A percentile compares a stretch with the other conserved stretches of the same genome.
Conservation (phyloP, 768 basidiomycete genomes). For the Bullera alba region DNA sequence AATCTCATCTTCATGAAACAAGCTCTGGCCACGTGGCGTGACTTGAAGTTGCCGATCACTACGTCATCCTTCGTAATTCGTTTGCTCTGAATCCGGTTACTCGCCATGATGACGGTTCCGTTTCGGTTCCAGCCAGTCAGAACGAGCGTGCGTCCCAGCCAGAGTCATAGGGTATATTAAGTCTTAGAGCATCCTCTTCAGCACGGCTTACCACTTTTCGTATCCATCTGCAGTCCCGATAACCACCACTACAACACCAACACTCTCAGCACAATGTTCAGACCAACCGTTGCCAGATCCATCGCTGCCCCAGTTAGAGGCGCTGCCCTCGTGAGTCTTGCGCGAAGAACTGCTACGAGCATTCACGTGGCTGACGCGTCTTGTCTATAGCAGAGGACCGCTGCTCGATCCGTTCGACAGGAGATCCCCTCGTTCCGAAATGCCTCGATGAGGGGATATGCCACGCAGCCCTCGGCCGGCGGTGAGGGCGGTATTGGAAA, state of each 20-base stretch:
- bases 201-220: too few species aligned
- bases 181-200: too few species aligned
- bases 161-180: too few species aligned
- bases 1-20: too few species aligned
- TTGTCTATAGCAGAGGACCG: background rate
- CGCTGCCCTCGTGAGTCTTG: background rate
- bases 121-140: too few species aligned
- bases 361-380: background rate
- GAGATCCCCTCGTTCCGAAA: background rate
- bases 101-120: too few species aligned
- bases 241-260: background rate
- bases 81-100: too few species aligned
- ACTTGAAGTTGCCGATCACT: too few species aligned
- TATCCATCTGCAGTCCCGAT: background rate
- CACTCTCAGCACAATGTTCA: background rate
- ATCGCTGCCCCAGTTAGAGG: background rate
- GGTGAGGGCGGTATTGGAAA: background rate
- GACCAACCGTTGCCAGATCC: background rate
- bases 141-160: too few species aligned
- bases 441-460: background rate
- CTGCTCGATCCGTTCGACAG: background rate
- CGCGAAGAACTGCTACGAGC: background rate
- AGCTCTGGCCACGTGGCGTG: too few species aligned
- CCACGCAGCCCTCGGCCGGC: background rate
- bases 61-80: too few species aligned